These are phyloP conservation scores for Nosema granulosis DNA, from an alignment of 371 early-diverging fungal species.

Conservation along the genomic window DNA sequence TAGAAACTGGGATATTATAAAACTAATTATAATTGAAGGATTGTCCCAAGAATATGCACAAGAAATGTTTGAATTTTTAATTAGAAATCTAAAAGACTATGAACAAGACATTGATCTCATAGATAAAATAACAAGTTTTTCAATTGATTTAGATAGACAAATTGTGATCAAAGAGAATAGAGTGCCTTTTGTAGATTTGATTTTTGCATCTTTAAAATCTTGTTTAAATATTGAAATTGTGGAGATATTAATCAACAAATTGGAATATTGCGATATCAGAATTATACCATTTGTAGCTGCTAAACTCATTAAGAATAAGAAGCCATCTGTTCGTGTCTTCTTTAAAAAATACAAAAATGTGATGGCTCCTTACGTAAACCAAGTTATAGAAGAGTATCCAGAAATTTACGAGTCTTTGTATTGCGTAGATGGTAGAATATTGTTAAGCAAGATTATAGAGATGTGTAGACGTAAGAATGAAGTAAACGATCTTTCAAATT, in stretches of 20 bases:
- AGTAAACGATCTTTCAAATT: not conserved
- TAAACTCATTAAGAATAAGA: conserved; percentile 17
- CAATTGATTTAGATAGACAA: too few relatives aligned
- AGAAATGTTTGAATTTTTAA: conserved; percentile 24
- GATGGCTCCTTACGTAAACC: conserved; percentile 23
- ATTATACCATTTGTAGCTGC: conserved; percentile 20
- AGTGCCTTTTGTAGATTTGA: not conserved
- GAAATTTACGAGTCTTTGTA: conserved; percentile 1
- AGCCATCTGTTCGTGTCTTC: conserved; percentile 12
- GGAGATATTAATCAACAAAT: conserved; percentile 17
- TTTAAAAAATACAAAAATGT: conserved; percentile 31
- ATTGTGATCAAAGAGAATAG: not conserved
- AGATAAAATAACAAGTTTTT: not conserved
- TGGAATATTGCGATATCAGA: conserved; percentile 16
- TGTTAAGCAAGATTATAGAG: not conserved
- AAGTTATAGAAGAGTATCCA: conserved; percentile 19
- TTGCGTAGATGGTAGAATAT: not conserved
- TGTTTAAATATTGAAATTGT: not conserved
- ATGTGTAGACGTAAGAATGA: not conserved
- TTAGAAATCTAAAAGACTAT: conserved; percentile 6
- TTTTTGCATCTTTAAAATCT: not conserved
- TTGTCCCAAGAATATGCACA: not conserved
- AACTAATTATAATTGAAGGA: conserved; percentile 18
- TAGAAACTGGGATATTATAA: not conserved
- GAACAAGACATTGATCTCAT: conserved; percentile 29